These are phyloP conservation scores for Diaporthe destruens DNA, from an alignment of 2,329 filamentous ascomycete species.

Conservation along the genomic window DNA sequence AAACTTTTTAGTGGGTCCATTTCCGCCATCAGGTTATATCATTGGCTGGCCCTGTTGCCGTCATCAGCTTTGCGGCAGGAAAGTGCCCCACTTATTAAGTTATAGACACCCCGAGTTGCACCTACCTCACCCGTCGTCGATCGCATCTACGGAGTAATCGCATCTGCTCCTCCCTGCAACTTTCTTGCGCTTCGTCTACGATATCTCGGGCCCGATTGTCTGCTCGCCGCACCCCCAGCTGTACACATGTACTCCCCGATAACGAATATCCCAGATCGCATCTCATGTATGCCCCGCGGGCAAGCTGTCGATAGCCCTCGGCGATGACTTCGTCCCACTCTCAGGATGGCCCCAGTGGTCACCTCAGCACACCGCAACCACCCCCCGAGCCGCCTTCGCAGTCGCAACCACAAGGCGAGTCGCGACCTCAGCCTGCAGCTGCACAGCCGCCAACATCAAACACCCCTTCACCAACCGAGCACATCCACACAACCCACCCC, in stretches of 20 bases:
- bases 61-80: conserved; percentile 12
- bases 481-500: neutral
- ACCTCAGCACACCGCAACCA: conserved; percentile 18
- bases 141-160: conserved; percentile 31
- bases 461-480: neutral
- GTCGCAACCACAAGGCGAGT: conserved; percentile 1
- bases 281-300: conserved; percentile 35
- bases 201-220: neutral
- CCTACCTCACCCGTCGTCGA: conserved; percentile 34
- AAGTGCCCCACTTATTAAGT: conserved; percentile 30
- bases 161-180: conserved; percentile 18
- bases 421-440: neutral
- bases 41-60: conserved; percentile 12
- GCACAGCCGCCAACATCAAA: neutral
- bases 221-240: conserved; percentile 9
- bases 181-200: neutral
- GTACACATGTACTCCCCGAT: conserved; percentile 9
- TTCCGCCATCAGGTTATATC: neutral
- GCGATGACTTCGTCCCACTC: conserved; percentile 41
- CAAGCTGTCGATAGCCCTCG: conserved; percentile 35
- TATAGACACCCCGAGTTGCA: conserved; percentile 8
- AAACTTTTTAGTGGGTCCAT: conserved; percentile 33
- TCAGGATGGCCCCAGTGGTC: conserved; percentile 36
- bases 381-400: neutral
- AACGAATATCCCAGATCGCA: conserved; percentile 7